Evolutionary conservation across 2,329 filamentous ascomycete genomes (phyloP), one percentile per base, ranked within the genome.

Genomic region (Ceratocystis smalleyi): DNA sequence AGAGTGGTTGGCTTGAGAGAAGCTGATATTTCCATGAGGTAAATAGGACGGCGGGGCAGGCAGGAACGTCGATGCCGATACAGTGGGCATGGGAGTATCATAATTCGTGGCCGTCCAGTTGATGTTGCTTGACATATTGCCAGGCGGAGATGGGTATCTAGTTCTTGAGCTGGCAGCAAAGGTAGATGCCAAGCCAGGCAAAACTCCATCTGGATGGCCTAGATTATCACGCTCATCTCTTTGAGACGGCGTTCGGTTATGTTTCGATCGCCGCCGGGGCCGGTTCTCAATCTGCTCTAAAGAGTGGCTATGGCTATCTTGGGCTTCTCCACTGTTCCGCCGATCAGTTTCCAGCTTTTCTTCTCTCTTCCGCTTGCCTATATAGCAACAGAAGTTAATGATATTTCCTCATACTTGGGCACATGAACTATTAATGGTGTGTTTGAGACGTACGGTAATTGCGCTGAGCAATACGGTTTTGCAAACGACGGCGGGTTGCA

Each of bases 401-500:
- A 59, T 27, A 43, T 27, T 35, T 27, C 12, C 35, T 40, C 2
- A 12, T 40, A 15, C 4, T 40, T 40, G 35, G 6, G 24, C 7
- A n/a, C 32, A 43, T 19, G 59, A 1, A 32, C 15, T 91, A 78
- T 96, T 96, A 73, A 91, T 84, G 71, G 91, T 12, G 19, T 27
- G 47, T 12, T 51, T 24, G 47, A 27, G 12, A 82, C 85, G 70
- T 79, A 90, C 87, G 80, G 69, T 89, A 90, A 70, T 89, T 89
- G 69, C 87, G 80, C 70, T 90, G 87, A 1, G 87, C 87, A 67
- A 89, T 81, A 63, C 86, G 81, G 71, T 91, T 91, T 72, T 91
- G 87, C 61, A 90, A 86, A 67, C 86, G 84, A 68, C 87, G 78
- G 72, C 94, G 86, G 77, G 97, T 92, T 62, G 91, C 92, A 67